Evolutionary conservation across 257 asterid genomes (phyloP).

Genomic region (Solanum pennellii): DNA sequence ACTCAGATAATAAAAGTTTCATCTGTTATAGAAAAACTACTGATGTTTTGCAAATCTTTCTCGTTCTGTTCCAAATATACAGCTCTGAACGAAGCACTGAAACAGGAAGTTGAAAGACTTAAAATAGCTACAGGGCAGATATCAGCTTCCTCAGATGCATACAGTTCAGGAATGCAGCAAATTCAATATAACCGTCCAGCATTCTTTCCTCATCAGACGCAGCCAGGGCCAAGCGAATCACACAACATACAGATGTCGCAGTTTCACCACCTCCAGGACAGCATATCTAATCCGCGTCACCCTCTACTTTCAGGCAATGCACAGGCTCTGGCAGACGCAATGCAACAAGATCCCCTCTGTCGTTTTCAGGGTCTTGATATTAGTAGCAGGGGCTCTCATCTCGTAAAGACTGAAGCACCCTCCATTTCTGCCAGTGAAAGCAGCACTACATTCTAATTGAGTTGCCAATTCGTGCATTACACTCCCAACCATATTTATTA

Average conservation of each 20-base stretch:
- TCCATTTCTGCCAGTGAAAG: conserved; percentile 59
- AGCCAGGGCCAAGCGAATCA: conserved; percentile 28
- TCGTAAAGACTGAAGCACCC: conserved; percentile 55
- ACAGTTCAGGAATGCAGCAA: conserved; percentile 51
- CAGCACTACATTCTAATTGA: conserved; percentile 49
- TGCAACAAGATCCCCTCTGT: conserved; percentile 52
- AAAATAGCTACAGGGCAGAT: conserved; percentile 74
- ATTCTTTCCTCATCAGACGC: conserved; percentile 47
- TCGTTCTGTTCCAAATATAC: conserved; percentile 7
- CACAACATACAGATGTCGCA: conserved; percentile 51
- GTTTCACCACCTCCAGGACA: conserved; percentile 41
- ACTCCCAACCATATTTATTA: conserved; percentile 12
- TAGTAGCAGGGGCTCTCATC: conserved; percentile 28
- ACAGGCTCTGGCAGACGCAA: conserved; percentile 19
- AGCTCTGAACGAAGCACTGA: conserved; percentile 84
- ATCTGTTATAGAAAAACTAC: background rate
- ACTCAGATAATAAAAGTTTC: background rate
- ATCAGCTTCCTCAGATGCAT: conserved; percentile 44
- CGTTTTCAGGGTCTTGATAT: conserved; percentile 50
- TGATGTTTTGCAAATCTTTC: background rate
- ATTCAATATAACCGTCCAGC: conserved; percentile 45
- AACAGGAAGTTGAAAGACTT: conserved; percentile 78
- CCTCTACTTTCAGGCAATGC: conserved; percentile 18
- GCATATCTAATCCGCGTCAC: conserved; percentile 41
- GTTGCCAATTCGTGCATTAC: conserved; percentile 1